A percentile compares a stretch with the other conserved stretches of the same genome.
Conservation (phyloP, 2,329 filamentous ascomycete species). For the Chaetomiaceae sp. region DNA sequence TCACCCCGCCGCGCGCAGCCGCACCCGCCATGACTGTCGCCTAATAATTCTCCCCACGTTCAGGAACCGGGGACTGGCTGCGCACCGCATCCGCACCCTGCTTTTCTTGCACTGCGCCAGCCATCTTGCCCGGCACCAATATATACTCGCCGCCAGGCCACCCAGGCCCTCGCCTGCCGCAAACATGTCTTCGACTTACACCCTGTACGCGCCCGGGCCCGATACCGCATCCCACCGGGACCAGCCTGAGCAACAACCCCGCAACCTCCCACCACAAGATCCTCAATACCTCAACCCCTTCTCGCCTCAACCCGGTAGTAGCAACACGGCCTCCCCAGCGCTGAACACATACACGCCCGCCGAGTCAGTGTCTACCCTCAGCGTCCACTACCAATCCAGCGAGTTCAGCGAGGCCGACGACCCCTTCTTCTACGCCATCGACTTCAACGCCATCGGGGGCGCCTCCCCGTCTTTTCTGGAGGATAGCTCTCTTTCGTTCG, state of each 20-base stretch:
- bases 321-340: slow-evolving; percentile 39
- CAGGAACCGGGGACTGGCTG: slow-evolving; percentile 14
- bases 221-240: slow-evolving; percentile 25
- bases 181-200: slow-evolving; percentile 32
- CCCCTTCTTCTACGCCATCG: slow-evolving; percentile 47
- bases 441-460: slow-evolving; percentile 42
- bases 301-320: slow-evolving; percentile 38
- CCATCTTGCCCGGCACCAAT: slow-evolving; percentile 1
- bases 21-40: slow-evolving; percentile 22
- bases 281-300: slow-evolving; percentile 39
- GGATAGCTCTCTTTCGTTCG: slow-evolving; percentile 28
- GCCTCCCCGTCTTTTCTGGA: slow-evolving; percentile 45
- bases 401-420: slow-evolving; percentile 47
- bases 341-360: slow-evolving; percentile 43
- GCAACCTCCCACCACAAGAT: slow-evolving; percentile 17
- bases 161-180: slow-evolving; percentile 12
- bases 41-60: slow-evolving; percentile 18
- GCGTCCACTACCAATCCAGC: slow-evolving; percentile 46
- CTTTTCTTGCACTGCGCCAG: neutral
- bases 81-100: slow-evolving; percentile 10
- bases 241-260: slow-evolving; percentile 25
- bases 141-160: slow-evolving; percentile 19
- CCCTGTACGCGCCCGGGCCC: slow-evolving; percentile 27
- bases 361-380: slow-evolving; percentile 45
- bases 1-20: slow-evolving; percentile 12